These are phyloP conservation scores for Eucalyptus guilfoylei DNA, from an alignment of 345 rosid species.

Conservation along the genomic window DNA sequence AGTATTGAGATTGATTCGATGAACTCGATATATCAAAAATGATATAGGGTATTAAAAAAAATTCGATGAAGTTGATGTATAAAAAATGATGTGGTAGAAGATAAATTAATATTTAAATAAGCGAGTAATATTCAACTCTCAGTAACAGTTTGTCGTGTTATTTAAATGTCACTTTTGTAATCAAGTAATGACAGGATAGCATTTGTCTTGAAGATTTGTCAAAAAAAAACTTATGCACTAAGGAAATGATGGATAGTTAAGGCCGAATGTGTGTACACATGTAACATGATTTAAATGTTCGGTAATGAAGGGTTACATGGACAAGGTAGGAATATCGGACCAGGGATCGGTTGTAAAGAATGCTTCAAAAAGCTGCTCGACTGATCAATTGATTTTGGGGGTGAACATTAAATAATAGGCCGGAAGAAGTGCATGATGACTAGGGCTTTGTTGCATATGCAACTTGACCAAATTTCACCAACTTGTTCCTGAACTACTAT, in stretches of 20 bases:
- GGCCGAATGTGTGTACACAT: not conserved
- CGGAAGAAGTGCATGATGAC: not conserved
- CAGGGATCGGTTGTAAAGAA: not conserved
- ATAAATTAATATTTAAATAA: not conserved
- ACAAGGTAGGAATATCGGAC: not conserved
- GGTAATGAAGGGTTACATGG: not conserved
- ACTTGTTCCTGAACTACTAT: not conserved
- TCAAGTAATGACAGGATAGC: not conserved
- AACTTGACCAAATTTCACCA: not conserved
- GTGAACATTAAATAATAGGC: not conserved
- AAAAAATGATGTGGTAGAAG: not conserved
- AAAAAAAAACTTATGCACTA: not conserved
- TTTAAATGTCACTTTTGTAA: not conserved
- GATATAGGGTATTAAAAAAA: no score
- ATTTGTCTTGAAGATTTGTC: not conserved
- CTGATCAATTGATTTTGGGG: not conserved
- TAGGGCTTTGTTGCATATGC: not conserved
- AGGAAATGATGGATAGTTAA: not conserved
- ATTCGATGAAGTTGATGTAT: not conserved
- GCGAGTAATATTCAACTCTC: rapidly evolving
- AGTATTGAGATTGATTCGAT: not conserved
- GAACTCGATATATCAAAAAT: not conserved
- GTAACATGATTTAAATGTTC: not conserved
- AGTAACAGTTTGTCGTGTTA: not conserved
- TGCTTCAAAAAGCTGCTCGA: not conserved